A percentile compares a stretch with the other conserved stretches of the same genome.
Conservation (phyloP, 2,329 filamentous ascomycete genomes). For the Ceratocystis papillata region DNA sequence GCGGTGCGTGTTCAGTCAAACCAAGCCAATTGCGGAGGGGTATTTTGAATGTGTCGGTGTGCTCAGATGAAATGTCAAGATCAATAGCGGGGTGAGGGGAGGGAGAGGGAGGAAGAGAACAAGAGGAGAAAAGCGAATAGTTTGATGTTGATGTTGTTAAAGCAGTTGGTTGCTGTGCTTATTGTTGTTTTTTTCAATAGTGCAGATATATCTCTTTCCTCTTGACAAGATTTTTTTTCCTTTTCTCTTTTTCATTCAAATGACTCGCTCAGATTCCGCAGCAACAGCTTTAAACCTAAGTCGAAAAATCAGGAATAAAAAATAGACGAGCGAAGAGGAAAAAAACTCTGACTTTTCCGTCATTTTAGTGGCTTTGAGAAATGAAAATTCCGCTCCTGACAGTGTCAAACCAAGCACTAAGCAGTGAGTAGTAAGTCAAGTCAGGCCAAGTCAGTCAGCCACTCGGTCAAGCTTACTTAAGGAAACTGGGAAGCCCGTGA, state of each 20-base stretch:
- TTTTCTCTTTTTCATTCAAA: background rate
- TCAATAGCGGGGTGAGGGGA: constrained; percentile 11
- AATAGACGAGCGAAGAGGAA: background rate
- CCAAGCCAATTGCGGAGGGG: constrained; percentile 7
- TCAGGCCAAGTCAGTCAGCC: too few relatives aligned
- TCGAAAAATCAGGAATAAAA: background rate
- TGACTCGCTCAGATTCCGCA: constrained; percentile 10
- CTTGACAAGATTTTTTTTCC: background rate
- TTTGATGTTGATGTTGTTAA: background rate
- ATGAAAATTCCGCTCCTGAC: constrained; percentile 2
- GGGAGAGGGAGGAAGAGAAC: background rate
- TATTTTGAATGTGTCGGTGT: constrained; percentile 9
- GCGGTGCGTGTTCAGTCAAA: background rate
- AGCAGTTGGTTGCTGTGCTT: background rate
- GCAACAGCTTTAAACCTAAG: background rate
- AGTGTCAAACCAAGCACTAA: too few relatives aligned
- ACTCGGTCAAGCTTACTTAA: too few relatives aligned
- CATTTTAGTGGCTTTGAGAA: constrained; percentile 1
- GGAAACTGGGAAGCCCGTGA: too few relatives aligned
- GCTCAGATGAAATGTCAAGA: constrained; percentile 8
- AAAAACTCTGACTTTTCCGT: background rate
- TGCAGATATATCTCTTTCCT: background rate
- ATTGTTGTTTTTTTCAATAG: background rate
- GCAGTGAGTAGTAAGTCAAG: too few relatives aligned
- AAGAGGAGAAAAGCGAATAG: background rate